Conservation (phyloP, 805 yeast genomes). For the Myxozyma kluyveri region DNA sequence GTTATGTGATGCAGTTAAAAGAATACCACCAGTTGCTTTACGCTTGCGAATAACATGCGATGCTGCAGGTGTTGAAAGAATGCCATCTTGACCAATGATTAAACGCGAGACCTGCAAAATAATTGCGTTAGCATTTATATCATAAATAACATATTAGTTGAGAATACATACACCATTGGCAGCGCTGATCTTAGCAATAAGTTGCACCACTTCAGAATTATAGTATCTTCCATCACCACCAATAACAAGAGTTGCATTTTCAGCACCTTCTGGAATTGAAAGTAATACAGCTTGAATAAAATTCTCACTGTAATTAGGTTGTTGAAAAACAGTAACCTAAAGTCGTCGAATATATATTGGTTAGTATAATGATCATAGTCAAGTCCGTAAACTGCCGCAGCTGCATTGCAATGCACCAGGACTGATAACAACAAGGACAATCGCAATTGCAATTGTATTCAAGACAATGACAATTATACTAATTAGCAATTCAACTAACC, state of each 20-base stretch:
- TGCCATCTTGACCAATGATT: constrained; percentile 83
- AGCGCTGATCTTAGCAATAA: constrained; percentile 78
- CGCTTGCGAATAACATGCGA: constrained; percentile 83
- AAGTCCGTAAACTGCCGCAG: not conserved
- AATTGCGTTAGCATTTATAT: constrained; percentile 32
- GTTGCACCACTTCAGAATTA: constrained; percentile 74
- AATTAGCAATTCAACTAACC: too few relatives aligned
- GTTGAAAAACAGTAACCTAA: constrained; percentile 71
- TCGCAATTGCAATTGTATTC: too few relatives aligned
- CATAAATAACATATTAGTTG: not conserved
- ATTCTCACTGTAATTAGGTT: constrained; percentile 81
- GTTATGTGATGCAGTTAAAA: constrained; percentile 93
- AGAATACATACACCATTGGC: constrained; percentile 71
- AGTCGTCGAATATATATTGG: too few relatives aligned
- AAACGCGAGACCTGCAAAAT: constrained; percentile 45
- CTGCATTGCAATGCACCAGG: too few relatives aligned
- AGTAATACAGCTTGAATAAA: constrained; percentile 82
- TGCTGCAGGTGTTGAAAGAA: constrained; percentile 94
- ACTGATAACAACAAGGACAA: too few relatives aligned
- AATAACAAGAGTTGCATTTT: constrained; percentile 72
- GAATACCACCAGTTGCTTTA: constrained; percentile 83
- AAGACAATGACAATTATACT: too few relatives aligned
- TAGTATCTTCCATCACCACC: constrained; percentile 98
- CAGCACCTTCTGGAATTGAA: constrained; percentile 86
- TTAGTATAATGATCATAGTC: not conserved